A percentile compares a stretch with the other conserved stretches of the same genome.
phyloP scores from a whole-genome alignment of 768 basidiomycete species.

The Leccinum broughii region DNA sequence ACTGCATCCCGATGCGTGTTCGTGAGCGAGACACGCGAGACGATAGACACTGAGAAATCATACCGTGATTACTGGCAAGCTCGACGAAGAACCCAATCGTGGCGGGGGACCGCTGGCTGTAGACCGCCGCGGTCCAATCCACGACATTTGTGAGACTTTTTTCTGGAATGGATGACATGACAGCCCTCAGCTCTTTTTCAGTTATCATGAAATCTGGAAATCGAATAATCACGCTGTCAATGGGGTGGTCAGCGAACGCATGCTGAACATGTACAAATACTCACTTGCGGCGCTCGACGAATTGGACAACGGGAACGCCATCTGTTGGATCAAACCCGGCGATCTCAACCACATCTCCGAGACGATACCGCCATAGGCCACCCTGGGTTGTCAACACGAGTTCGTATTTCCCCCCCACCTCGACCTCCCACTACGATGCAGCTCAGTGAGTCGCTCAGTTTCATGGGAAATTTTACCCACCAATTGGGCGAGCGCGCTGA shows the following conservation, averaged over 20 bases:
- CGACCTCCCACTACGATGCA: constrained; percentile 18
- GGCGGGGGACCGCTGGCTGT: constrained; percentile 4
- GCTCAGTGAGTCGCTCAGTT: background rate
- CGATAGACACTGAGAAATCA: background rate
- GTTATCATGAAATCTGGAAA: constrained; percentile 14
- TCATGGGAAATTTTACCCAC: constrained; percentile 2
- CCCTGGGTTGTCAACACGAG: constrained; percentile 18
- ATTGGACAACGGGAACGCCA: constrained; percentile 22
- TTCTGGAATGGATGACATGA: background rate
- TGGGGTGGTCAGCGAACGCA: background rate
- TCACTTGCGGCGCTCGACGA: constrained; percentile 17
- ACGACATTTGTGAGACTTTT: constrained; percentile 1
- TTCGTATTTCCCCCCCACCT: constrained; percentile 18
- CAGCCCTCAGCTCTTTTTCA: constrained; percentile 12
- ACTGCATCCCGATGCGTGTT: background rate
- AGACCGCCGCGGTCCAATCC: constrained; percentile 18
- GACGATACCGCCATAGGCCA: constrained; percentile 25
- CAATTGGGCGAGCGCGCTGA: background rate
- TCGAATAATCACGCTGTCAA: constrained; percentile 8
- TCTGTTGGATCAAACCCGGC: constrained; percentile 19
- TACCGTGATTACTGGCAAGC: constrained; percentile 7
- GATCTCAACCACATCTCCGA: constrained; percentile 24
- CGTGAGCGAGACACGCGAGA: background rate
- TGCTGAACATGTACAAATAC: background rate
- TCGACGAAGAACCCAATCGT: constrained; percentile 22